Conservation (phyloP, 179 eudicot genomes). For the Corrigiola litoralis region DNA sequence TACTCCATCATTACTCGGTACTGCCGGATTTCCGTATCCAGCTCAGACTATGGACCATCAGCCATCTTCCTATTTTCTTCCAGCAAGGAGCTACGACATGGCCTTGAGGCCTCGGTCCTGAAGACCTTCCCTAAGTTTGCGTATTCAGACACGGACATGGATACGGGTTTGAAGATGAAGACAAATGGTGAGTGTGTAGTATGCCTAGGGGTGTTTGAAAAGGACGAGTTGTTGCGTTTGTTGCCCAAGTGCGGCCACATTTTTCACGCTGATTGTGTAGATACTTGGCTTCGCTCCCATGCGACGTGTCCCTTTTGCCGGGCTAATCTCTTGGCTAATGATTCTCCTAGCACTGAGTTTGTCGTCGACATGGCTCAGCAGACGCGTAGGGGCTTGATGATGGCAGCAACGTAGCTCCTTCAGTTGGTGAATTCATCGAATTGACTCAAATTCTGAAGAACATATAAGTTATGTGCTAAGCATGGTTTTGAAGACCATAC, state of each 20-base stretch:
- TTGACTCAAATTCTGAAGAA: too few species aligned
- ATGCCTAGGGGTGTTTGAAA: slow-evolving; percentile 49
- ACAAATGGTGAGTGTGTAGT: slow-evolving; percentile 51
- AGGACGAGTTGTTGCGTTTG: slow-evolving; percentile 45
- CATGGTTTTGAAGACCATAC: too few species aligned
- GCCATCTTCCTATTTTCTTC: not conserved
- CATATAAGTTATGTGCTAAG: too few species aligned
- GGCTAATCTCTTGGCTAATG: slow-evolving; percentile 7
- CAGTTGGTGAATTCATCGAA: too few species aligned
- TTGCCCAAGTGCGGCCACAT: slow-evolving; percentile 68
- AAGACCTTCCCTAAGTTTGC: slow-evolving; percentile 14
- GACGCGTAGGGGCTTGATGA: too few species aligned
- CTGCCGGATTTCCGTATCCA: not conserved
- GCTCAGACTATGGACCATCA: not conserved
- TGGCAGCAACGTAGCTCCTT: too few species aligned
- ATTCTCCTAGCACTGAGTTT: not conserved
- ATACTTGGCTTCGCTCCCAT: slow-evolving; percentile 47
- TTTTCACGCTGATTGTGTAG: slow-evolving; percentile 64
- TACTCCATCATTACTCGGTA: slow-evolving; percentile 5
- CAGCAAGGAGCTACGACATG: not conserved
- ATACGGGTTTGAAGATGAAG: not conserved
- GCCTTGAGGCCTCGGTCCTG: slow-evolving; percentile 14
- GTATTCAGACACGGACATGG: not conserved
- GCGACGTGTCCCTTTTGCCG: slow-evolving; percentile 63
- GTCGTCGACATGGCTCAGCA: not conserved